Conservation (phyloP, 2,329 filamentous ascomycete genomes). For the Cladorrhinum sp. region DNA sequence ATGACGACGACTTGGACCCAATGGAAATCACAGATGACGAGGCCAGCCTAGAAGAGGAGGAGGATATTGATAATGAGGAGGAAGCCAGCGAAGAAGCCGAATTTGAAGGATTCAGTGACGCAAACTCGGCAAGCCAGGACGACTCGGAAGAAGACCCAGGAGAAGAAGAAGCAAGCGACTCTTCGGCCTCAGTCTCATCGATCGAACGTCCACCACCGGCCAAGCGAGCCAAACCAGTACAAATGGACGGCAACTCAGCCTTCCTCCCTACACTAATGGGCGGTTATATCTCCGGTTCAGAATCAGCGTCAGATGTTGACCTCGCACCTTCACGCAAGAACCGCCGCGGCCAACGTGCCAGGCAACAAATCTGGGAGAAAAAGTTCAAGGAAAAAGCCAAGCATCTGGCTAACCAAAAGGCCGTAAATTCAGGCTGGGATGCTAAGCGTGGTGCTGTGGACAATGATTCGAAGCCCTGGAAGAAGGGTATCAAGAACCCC, state of each 20-base stretch:
- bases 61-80: conserved; percentile 23
- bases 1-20: conserved; percentile 25
- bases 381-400: conserved; percentile 72
- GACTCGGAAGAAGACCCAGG: conserved; percentile 11
- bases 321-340: conserved; percentile 65
- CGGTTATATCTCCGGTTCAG: conserved; percentile 75
- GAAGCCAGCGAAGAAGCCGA: conserved; percentile 2
- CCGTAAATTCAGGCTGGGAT: conserved; percentile 55
- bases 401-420: conserved; percentile 46
- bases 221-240: conserved; percentile 23
- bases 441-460: conserved; percentile 53
- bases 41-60: conserved; percentile 33
- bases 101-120: conserved; percentile 34
- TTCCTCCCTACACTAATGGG: conserved; percentile 76
- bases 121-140: conserved; percentile 35
- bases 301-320: conserved; percentile 67
- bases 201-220: conserved; percentile 11
- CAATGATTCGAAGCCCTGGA: conserved; percentile 50
- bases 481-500: conserved; percentile 31
- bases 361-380: conserved; percentile 76
- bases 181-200: conserved; percentile 18
- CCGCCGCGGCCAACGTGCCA: conserved; percentile 70
- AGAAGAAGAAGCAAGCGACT: conserved; percentile 27
- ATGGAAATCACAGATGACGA: conserved; percentile 30
- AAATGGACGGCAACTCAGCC: conserved; percentile 43